Base-by-base conservation (phyloP, 345 rosid species). In the Aquilaria malaccensis region DNA sequence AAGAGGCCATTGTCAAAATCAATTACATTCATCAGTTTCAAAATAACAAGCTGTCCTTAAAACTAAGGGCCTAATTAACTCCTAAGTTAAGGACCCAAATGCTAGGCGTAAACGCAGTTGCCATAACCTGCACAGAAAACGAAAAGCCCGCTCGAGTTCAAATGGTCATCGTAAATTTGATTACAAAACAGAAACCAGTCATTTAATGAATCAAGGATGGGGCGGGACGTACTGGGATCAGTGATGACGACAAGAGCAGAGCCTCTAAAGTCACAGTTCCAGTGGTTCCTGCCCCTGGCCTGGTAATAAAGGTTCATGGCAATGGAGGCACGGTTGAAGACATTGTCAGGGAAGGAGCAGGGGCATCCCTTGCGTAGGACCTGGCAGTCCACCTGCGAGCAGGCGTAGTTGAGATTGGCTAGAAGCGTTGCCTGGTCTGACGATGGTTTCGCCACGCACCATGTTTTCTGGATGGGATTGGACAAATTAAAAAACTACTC, bases 371-470 rank as follows among this genome's bases (percentile, higher is more conserved):
- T 79, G 11, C 66, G 74, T 41, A 87, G 69, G 59, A 82, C 55
- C 4, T 66, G 61, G 68, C 95, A 87, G 51, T 83, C 82, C 4
- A 79, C 77, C 31, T 82, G 78, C 50, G 88, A 79, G 70, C 91
- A 87, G 2, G 88, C 83, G 6, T 37, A 87, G 63, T 82, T 70
- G 48, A 87, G 68, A 70, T 82, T 83, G 43, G 68, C 82, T 30
- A 70, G 3, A 29, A 84, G 86, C 13, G 81, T 43, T 33, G 76
- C 76, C 54, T 70, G 70, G 59, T 84, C 85, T 3, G 88, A 76
- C 30, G 95, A 84, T 55, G 88, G 88, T 74, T 87, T 87, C 0
- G 95, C 88, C 60, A 84, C 79, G 70, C 96, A 88, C 96, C 87
- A 81, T 4, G 84, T 78, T 72, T 77, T 80, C 82, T 76, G 77